Base-by-base conservation (phyloP, 495 filamentous ascomycete genomes). In the Platismatia glauca region DNA sequence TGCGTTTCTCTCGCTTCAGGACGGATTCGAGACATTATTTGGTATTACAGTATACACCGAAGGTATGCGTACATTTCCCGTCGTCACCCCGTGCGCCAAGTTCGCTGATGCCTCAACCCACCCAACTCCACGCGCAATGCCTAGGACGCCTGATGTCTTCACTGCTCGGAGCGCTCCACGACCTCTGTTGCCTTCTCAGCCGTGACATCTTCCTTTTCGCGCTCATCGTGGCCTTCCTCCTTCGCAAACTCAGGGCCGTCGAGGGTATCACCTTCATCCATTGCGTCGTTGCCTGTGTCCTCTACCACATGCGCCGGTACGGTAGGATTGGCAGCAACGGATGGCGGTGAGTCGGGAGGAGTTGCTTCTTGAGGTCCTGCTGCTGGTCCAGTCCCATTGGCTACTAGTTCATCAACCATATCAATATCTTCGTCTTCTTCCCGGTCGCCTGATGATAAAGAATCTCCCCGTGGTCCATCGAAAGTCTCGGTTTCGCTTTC, bases 371-470 rank as follows among this genome's bases (percentile, higher is more conserved):
- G 61, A 7, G 34, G 57, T 52, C 73, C 70, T 9, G 61, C 61
- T 38, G 68, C 72, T 7, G 72, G 58, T 13, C 70, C 72, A 24
- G 67, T 66, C 24, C 50, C 50, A 22, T 53, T 53, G 11, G 66
- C 65, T 7, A 71, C 59, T 7, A 69, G 72, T 13, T 75, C 83
- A 66, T 87, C 85, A 64, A 86, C 87, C 78, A 89, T 86, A 15
- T 83, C 72, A 6, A 82, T 77, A 67, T 88, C 86, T 61, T 85
- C 82, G 31, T 82, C 82, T 41, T 83, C 79, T 31, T 82, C 78
- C 34, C 78, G 77, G 33, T 79, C 76, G 34, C 76, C 78, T 55
- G 74, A 65, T 34, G 70, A 70, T 1, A 62, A 39, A 29, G 70
- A 71, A 7, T 72, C 70, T 7, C 74, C 75, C 15, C 70, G 74